Base-by-base conservation (phyloP, 768 basidiomycete species). In the Lactarius hatsudake region DNA sequence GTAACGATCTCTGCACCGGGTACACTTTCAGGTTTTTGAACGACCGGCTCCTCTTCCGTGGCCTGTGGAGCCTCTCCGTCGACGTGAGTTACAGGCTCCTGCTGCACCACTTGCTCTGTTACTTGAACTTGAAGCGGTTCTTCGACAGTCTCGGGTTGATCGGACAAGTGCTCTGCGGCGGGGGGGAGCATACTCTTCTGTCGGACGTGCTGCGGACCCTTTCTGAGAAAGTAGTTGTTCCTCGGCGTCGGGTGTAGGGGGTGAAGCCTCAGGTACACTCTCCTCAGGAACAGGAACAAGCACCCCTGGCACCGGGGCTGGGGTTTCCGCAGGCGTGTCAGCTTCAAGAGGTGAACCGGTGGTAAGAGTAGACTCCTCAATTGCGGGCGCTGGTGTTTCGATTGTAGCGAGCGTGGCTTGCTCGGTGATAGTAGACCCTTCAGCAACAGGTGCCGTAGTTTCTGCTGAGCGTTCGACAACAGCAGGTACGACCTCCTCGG, bases 61-160 rank as follows among this genome's bases (percentile, higher is more conserved):
- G 23, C 36, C 5, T 10, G 30, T 12, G 32, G 34, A 5, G 9
- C 12, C 8, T 45, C 63, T 20, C 17, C 34, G 34, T 36, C 55
- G 7, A 57, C 17, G 30, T 20, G 17, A 43, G 45, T 20, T 36
- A 9, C 34, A 1, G 30, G 26, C 5, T 66, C 65, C 32, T 32
- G 32, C 32, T 61, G 65, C 20, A 23, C 26, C 30, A 43, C 64
- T 38, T 61, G 59, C 20, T 60, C 64, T 15, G 23, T 55, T n/a
- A 20, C 34, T 7, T 13, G 59, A 43, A 20, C 34, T 4, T 13
- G 59, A 34, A 56, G 30, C 23, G 13, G 12, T 26, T 53, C 51
- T 15, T 28, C 54, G 38, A 38, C 42, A 8, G 54, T n/a, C 32
- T 48, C 34, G 32, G 20, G 54, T 30, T 48, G 53, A 56, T 55